These are phyloP conservation scores for Rhodocollybia butyracea DNA, from an alignment of 768 basidiomycete genomes.

Conservation along the genomic window DNA sequence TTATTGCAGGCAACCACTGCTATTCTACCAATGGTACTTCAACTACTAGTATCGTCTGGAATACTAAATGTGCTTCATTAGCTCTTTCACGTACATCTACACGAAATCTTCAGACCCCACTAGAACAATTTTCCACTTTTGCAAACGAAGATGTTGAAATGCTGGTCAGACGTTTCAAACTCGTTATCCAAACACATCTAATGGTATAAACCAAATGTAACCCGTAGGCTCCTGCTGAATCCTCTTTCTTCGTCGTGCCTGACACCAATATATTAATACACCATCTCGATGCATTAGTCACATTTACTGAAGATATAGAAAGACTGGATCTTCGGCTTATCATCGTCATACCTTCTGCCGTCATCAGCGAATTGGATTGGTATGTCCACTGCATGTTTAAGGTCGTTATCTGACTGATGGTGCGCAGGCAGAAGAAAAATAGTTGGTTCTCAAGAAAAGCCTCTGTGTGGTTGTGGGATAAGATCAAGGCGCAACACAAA, in stretches of 20 bases:
- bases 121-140: neutral
- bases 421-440: slow-evolving; percentile 44
- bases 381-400: slow-evolving; percentile 25
- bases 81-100: neutral
- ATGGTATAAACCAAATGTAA: too few relatives aligned
- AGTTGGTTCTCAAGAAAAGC: slow-evolving; percentile 67
- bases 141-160: slow-evolving; percentile 58
- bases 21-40: neutral
- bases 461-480: slow-evolving; percentile 63
- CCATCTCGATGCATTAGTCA: slow-evolving; percentile 58
- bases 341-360: slow-evolving; percentile 69
- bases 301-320: slow-evolving; percentile 64
- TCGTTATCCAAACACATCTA: neutral
- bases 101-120: neutral
- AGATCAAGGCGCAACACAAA: slow-evolving; percentile 56
- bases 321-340: slow-evolving; percentile 44
- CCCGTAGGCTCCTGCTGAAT: slow-evolving; percentile 45
- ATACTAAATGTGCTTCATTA: neutral
- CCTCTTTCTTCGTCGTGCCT: slow-evolving; percentile 51
- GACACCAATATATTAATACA: slow-evolving; percentile 81
- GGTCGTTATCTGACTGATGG: neutral
- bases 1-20: too few relatives aligned
- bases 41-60: neutral
- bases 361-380: slow-evolving; percentile 78
- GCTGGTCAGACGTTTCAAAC: slow-evolving; percentile 43